phyloP scores from a whole-genome alignment of 768 basidiomycete genomes.

The Termitomyces sp. region DNA sequence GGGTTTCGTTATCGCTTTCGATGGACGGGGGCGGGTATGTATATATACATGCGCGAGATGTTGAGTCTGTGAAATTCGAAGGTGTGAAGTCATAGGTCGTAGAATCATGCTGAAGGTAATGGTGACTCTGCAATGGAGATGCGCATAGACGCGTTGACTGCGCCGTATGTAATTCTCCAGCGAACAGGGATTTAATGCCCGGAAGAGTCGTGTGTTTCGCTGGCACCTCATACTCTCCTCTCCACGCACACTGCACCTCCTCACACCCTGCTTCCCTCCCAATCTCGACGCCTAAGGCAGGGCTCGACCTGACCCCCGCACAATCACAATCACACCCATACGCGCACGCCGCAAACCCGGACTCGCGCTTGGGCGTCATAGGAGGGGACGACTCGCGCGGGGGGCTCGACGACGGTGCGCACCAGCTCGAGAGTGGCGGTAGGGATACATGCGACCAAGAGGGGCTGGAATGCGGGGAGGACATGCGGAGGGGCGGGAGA shows the following conservation, averaged over 20 bases:
- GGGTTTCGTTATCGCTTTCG: constrained; percentile 33
- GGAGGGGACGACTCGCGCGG: constrained; percentile 37
- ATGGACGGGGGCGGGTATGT: constrained; percentile 17
- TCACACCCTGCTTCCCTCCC: constrained; percentile 9
- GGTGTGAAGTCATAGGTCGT: neutral
- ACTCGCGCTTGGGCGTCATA: constrained; percentile 29
- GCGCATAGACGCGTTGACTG: constrained; percentile 23
- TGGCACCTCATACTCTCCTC: constrained; percentile 17
- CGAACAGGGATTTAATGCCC: constrained; percentile 25
- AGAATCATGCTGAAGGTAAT: neutral
- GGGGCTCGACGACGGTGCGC: constrained; percentile 29
- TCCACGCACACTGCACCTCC: neutral
- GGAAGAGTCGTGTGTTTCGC: constrained; percentile 20
- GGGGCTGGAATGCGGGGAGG: neutral
- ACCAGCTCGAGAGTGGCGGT: constrained; percentile 16
- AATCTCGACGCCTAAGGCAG: constrained; percentile 24
- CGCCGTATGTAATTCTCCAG: constrained; percentile 24
- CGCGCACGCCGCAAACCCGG: constrained; percentile 14
- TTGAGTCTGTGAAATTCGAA: neutral
- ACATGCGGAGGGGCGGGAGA: constrained; percentile 15
- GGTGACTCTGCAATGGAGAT: constrained; percentile 15
- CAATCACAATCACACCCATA: constrained; percentile 22
- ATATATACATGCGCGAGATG: neutral
- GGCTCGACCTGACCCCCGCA: constrained; percentile 34
- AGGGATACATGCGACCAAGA: constrained; percentile 17